A percentile compares a stretch with the other conserved stretches of the same genome.
Evolutionary conservation across 1,139 yeast species (phyloP).

Genomic region (Protomyces inundatus): DNA sequence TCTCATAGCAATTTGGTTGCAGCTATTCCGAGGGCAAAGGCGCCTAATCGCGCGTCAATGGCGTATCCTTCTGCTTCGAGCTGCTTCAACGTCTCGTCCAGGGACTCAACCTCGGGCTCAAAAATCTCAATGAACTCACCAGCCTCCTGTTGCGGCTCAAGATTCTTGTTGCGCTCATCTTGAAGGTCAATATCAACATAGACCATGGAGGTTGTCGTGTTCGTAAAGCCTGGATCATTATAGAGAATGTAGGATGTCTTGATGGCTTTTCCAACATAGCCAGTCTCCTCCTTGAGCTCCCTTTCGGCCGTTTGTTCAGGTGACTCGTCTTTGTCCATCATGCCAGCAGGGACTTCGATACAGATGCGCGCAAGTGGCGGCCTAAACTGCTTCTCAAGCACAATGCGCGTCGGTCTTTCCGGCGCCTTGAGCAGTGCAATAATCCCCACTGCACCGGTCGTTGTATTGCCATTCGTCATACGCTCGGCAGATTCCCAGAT

Average conservation of each 20-base stretch:
- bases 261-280: conserved; percentile 64
- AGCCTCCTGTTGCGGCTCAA: conserved; percentile 72
- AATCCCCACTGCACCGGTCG: conserved; percentile 28
- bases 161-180: conserved; percentile 60
- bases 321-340: conserved; percentile 77
- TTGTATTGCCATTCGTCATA: conserved; percentile 14
- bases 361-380: conserved; percentile 27
- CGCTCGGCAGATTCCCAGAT: conserved; percentile 30
- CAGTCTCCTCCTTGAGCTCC: conserved; percentile 88
- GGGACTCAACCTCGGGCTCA: conserved; percentile 13
- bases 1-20: conserved; percentile 5
- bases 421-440: conserved; percentile 25
- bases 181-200: conserved; percentile 69
- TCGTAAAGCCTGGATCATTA: conserved; percentile 87
- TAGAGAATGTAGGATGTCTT: conserved; percentile 54
- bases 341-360: conserved; percentile 92
- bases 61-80: conserved; percentile 26
- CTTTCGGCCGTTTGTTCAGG: conserved; percentile 76
- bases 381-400: conserved; percentile 27
- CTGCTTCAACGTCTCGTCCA: conserved; percentile 15
- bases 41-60: conserved; percentile 25
- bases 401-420: conserved; percentile 15
- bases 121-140: conserved; percentile 39
- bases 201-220: conserved; percentile 78
- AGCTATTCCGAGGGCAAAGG: conserved; percentile 24